A percentile compares a stretch with the other conserved stretches of the same genome.
phyloP scores from a whole-genome alignment of 768 basidiomycete species.

The Suillus variegatus region DNA sequence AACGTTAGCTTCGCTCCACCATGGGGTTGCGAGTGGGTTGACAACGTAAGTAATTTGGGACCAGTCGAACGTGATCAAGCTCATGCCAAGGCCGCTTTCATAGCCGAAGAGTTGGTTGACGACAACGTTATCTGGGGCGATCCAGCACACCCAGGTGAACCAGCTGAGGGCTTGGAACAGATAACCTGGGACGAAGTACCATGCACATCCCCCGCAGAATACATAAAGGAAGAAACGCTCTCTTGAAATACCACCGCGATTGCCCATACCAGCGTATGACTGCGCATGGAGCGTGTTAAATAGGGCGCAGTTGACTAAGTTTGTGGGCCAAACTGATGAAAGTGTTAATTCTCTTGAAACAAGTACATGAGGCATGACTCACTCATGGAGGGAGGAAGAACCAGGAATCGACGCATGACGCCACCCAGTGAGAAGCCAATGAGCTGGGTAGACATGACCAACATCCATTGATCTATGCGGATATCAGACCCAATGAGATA shows the following conservation, averaged over 20 bases:
- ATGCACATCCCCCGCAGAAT: slow-evolving; percentile 12
- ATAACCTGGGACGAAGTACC: slow-evolving; percentile 37
- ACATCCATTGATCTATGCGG: slow-evolving; percentile 11
- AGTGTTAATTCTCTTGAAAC: slow-evolving; percentile 6
- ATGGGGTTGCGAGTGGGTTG: slow-evolving; percentile 36
- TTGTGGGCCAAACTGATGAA: slow-evolving; percentile 28
- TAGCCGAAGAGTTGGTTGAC: slow-evolving; percentile 34
- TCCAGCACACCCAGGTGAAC: slow-evolving; percentile 52
- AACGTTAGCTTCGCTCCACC: slow-evolving; percentile 44
- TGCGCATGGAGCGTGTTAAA: slow-evolving; percentile 26
- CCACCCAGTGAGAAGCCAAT: slow-evolving; percentile 33
- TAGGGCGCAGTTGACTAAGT: slow-evolving; percentile 27
- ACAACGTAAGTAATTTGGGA: slow-evolving; percentile 63
- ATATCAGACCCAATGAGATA: background rate
- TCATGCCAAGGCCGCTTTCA: slow-evolving; percentile 38
- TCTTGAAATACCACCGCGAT: slow-evolving; percentile 16
- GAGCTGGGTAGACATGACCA: slow-evolving; percentile 15
- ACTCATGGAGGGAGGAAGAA: slow-evolving; percentile 68
- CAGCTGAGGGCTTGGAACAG: slow-evolving; percentile 26
- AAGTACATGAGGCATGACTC: slow-evolving; percentile 40
- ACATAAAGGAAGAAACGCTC: slow-evolving; percentile 24
- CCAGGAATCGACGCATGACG: slow-evolving; percentile 59
- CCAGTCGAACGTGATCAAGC: slow-evolving; percentile 40
- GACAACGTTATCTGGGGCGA: slow-evolving; percentile 38
- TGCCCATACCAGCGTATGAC: slow-evolving; percentile 24